Evolutionary conservation across 768 basidiomycete genomes (phyloP).

Genomic region (Phylloporus sp.): DNA sequence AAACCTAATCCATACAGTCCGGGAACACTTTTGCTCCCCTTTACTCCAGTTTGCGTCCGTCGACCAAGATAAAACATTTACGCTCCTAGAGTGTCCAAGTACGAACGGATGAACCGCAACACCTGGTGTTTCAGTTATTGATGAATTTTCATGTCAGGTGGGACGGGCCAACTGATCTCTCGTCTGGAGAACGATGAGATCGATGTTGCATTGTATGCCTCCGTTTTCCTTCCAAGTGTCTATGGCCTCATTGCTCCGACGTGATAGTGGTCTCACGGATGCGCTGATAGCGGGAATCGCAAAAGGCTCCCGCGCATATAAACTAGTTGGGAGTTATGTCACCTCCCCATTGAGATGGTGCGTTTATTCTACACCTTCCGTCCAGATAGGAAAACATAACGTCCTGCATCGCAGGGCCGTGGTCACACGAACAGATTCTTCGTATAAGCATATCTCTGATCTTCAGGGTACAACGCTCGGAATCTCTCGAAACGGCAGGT

Average conservation of each 20-base stretch:
- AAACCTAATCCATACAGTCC: constrained; percentile 48
- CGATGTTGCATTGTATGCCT: constrained; percentile 72
- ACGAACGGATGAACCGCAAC: constrained; percentile 16
- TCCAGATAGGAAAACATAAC: not conserved
- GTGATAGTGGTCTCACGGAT: constrained; percentile 80
- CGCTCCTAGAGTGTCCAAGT: constrained; percentile 89
- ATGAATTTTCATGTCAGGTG: constrained; percentile 45
- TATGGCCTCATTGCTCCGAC: constrained; percentile 1
- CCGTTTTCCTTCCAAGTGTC: not conserved
- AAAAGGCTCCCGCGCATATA: constrained; percentile 79
- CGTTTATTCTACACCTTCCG: constrained; percentile 9
- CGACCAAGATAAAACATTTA: constrained; percentile 71
- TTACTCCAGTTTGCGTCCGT: constrained; percentile 77
- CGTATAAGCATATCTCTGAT: constrained; percentile 67
- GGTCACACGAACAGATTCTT: constrained; percentile 70
- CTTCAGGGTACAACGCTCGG: constrained; percentile 81
- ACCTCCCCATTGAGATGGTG: constrained; percentile 85
- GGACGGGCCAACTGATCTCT: constrained; percentile 80
- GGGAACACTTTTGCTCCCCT: constrained; percentile 91
- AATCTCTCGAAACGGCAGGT: constrained; percentile 87
- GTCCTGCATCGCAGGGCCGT: constrained; percentile 63
- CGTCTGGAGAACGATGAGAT: constrained; percentile 72
- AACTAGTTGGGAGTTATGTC: constrained; percentile 90
- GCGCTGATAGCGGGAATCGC: constrained; percentile 89
- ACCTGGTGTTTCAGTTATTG: constrained; percentile 15